These are phyloP conservation scores for Chlorella sp. DNA, from an alignment of 139 green algal species.

Conservation along the genomic window DNA sequence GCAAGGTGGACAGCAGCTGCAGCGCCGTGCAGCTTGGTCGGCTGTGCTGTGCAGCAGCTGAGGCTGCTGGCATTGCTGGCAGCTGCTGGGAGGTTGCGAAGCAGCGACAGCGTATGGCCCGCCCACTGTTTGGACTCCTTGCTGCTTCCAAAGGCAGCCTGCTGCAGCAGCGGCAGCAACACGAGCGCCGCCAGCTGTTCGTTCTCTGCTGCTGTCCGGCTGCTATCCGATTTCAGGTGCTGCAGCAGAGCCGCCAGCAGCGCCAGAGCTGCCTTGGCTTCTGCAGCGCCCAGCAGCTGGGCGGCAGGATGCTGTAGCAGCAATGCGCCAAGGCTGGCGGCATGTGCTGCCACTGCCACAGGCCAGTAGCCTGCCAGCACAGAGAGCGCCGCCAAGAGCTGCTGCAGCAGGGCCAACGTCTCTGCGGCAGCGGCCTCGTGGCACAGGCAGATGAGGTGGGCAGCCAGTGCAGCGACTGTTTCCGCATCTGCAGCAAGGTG, in stretches of 20 bases:
- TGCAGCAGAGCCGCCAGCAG: neutral
- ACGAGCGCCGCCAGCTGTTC: neutral
- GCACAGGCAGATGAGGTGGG: too few species aligned
- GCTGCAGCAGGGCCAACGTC: too few species aligned
- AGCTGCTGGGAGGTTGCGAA: neutral
- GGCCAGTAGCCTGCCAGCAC: too few species aligned
- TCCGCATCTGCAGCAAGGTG: too few species aligned
- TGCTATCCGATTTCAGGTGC: neutral
- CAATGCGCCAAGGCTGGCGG: neutral
- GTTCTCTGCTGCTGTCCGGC: neutral
- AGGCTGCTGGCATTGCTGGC: neutral
- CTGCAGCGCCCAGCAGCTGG: too few species aligned
- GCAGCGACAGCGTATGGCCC: neutral
- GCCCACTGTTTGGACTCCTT: slow-evolving; percentile 20
- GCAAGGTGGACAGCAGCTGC: neutral
- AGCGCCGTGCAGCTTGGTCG: neutral
- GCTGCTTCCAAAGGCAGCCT: slow-evolving; percentile 3
- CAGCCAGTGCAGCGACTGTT: too few species aligned
- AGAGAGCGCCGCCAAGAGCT: too few species aligned
- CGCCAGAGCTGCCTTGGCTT: too few species aligned
- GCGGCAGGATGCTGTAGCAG: too few species aligned
- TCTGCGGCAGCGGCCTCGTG: too few species aligned
- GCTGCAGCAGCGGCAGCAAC: slow-evolving; percentile 24
- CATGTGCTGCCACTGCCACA: too few species aligned
- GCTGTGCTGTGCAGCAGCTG: too few species aligned